Conservation (phyloP, 2,329 filamentous ascomycete genomes). For the Neofusicoccum cordaticola region DNA sequence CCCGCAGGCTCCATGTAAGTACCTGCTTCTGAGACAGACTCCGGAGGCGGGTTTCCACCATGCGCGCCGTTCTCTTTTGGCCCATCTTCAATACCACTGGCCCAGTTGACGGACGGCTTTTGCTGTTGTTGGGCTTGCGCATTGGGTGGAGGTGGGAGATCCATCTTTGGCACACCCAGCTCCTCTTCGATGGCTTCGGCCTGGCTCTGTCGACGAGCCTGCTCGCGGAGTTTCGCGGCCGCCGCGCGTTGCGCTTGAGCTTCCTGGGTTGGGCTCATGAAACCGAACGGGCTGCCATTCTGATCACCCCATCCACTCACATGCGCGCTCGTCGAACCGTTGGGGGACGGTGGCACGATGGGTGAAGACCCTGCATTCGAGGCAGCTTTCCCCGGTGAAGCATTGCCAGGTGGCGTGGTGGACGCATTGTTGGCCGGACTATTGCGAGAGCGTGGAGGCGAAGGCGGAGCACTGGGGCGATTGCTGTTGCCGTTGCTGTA, state of each 20-base stretch:
- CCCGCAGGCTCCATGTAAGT: constrained; percentile 9
- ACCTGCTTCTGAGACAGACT: neutral
- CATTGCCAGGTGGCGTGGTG: neutral
- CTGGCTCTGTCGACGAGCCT: neutral
- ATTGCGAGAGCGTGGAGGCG: neutral
- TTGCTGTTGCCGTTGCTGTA: neutral
- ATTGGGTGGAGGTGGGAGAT: neutral
- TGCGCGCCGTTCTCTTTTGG: neutral
- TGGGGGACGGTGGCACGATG: neutral
- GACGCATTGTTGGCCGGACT: neutral
- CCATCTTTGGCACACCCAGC: neutral
- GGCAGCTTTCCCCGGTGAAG: neutral
- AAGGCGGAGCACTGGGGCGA: neutral
- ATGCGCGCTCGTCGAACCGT: neutral
- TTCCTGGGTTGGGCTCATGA: constrained; percentile 2
- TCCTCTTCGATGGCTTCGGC: neutral
- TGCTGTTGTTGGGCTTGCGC: neutral
- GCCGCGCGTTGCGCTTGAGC: neutral
- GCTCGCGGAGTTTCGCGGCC: neutral
- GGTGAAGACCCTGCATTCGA: neutral
- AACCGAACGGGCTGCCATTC: neutral
- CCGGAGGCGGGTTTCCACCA: neutral
- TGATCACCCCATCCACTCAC: neutral
- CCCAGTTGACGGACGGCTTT: neutral
- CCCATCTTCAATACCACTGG: neutral